A percentile compares a stretch with the other conserved stretches of the same genome.
Evolutionary conservation across 345 rosid genomes (phyloP).

Genomic region (Lagerstroemia speciosa): DNA sequence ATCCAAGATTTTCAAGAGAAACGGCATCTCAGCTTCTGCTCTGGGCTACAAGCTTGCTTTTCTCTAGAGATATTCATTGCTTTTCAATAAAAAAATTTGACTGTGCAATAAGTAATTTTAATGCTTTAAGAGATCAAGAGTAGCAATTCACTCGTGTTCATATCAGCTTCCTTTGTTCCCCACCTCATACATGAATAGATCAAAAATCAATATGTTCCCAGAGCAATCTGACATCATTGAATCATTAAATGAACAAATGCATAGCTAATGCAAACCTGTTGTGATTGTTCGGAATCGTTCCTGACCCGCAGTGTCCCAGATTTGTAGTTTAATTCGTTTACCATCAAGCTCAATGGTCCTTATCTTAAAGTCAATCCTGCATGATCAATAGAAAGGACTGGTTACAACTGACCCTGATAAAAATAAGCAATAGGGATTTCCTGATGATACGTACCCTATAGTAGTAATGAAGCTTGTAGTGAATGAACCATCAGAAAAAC

Average conservation of each 20-base stretch:
- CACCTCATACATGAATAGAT: too few relatives aligned
- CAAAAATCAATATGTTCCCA: too few relatives aligned
- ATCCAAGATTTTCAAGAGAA: too few relatives aligned
- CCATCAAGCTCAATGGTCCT: slow-evolving; percentile 95
- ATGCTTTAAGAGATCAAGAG: too few relatives aligned
- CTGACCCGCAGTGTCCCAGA: slow-evolving; percentile 99
- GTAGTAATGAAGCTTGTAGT: slow-evolving; percentile 97
- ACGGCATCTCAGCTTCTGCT: too few relatives aligned
- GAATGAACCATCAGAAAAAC: slow-evolving; percentile 93
- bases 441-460: slow-evolving; percentile 54
- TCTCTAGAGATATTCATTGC: too few relatives aligned
- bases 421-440: background rate
- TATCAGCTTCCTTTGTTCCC: too few relatives aligned
- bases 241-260: background rate
- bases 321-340: slow-evolving; percentile 81
- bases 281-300: slow-evolving; percentile 90
- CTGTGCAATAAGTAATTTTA: too few relatives aligned
- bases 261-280: slow-evolving; percentile 33
- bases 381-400: background rate
- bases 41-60: too few relatives aligned
- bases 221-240: background rate
- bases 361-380: slow-evolving; percentile 91
- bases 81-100: too few relatives aligned
- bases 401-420: too few relatives aligned
- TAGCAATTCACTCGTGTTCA: too few relatives aligned